phyloP scores from a whole-genome alignment of 768 basidiomycete genomes.

The Mycena vulgaris region DNA sequence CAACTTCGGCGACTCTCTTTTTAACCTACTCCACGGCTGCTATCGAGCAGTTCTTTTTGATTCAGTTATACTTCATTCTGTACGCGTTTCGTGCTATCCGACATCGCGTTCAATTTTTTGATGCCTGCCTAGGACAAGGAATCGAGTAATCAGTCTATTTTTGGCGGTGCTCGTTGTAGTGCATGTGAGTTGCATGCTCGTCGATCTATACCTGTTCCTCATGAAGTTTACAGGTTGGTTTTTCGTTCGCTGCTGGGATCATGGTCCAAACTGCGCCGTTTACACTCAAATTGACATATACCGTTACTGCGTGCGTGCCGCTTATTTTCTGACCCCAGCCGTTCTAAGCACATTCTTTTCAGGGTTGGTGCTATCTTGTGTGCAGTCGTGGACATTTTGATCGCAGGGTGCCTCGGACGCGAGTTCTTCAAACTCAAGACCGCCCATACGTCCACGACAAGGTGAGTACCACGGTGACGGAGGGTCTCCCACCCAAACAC shows the following conservation, averaged over 20 bases:
- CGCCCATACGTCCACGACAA: background rate
- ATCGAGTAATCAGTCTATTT: constrained; percentile 16
- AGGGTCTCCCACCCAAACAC: too few species aligned
- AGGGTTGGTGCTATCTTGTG: constrained; percentile 32
- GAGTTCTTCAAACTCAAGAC: constrained; percentile 28
- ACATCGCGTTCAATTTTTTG: background rate
- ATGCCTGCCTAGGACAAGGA: constrained; percentile 22
- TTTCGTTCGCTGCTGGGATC: constrained; percentile 28
- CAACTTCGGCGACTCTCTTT: constrained; percentile 11
- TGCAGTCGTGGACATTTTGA: constrained; percentile 28
- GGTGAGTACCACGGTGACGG: too few species aligned
- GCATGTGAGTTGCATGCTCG: constrained; percentile 22
- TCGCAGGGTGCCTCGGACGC: constrained; percentile 26
- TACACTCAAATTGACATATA: background rate
- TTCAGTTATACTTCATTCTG: constrained; percentile 36
- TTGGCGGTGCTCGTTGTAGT: constrained; percentile 14
- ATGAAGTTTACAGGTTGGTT: constrained; percentile 8
- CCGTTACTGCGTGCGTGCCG: constrained; percentile 21
- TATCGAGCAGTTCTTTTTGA: constrained; percentile 33
- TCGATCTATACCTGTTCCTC: background rate
- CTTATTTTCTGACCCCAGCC: background rate
- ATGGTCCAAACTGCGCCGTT: constrained; percentile 2
- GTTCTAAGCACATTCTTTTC: background rate
- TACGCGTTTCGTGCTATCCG: background rate
- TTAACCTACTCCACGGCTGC: constrained; percentile 31